Conservation (phyloP, 176 grass and related monocot species). For the Canna indica region DNA sequence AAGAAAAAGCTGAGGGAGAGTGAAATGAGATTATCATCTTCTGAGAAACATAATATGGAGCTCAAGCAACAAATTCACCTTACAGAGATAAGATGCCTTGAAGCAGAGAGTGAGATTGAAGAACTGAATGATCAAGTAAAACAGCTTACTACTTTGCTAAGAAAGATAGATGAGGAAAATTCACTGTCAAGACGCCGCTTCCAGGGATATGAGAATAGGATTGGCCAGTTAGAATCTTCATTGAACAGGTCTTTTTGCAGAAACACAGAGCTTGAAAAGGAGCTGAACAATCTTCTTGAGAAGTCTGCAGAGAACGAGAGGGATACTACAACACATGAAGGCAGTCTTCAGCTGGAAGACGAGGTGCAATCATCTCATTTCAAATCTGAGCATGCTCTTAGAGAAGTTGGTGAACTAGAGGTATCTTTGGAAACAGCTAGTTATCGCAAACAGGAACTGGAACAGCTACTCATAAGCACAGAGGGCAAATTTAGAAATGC, state of each 20-base stretch:
- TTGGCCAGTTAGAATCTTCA: slow-evolving; percentile 25
- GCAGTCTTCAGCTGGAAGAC: slow-evolving; percentile 17
- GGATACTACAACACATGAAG: slow-evolving; percentile 1
- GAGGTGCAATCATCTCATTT: slow-evolving; percentile 20
- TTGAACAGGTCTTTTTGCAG: slow-evolving; percentile 5
- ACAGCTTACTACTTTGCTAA: slow-evolving; percentile 12
- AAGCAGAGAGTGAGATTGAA: slow-evolving; percentile 10
- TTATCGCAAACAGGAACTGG: slow-evolving; percentile 36
- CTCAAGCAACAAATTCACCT: slow-evolving; percentile 18
- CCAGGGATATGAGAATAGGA: slow-evolving; percentile 23
- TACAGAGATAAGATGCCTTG: slow-evolving; percentile 10
- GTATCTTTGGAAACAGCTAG: slow-evolving; percentile 18
- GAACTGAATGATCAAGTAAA: slow-evolving; percentile 9
- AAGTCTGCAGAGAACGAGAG: slow-evolving; percentile 16
- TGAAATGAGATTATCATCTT: slow-evolving; percentile 49
- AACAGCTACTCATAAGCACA: slow-evolving; percentile 22
- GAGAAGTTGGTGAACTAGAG: slow-evolving; percentile 23
- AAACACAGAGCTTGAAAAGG: slow-evolving; percentile 16
- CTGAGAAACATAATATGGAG: slow-evolving; percentile 36
- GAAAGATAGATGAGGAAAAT: slow-evolving; percentile 21
- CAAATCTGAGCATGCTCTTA: slow-evolving; percentile 24
- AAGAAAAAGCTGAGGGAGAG: slow-evolving; percentile 44
- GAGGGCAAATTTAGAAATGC: slow-evolving; percentile 39
- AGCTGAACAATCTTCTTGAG: slow-evolving; percentile 3
- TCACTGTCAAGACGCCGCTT: slow-evolving; percentile 11